Evolutionary conservation across 441 rosid genomes (phyloP).

Genomic region (Mallotus repandus): DNA sequence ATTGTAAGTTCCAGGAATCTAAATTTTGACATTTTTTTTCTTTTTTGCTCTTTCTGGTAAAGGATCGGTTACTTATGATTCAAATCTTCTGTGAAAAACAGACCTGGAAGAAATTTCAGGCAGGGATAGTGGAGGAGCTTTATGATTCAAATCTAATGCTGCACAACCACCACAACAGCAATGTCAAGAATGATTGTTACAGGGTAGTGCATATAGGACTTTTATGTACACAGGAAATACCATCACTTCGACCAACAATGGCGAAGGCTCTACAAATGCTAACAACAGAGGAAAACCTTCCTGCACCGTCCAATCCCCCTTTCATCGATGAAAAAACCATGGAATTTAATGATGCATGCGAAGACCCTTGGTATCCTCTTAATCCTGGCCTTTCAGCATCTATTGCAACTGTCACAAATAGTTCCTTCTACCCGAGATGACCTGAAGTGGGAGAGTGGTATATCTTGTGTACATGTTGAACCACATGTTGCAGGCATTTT

Average conservation of each 20-base stretch:
- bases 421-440: slow-evolving; percentile 83
- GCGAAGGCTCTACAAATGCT: slow-evolving; percentile 71
- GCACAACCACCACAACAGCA: slow-evolving; percentile 39
- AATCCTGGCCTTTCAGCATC: slow-evolving; percentile 55
- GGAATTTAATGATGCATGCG: slow-evolving; percentile 60
- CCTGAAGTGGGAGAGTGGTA: not conserved
- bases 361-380: slow-evolving; percentile 42
- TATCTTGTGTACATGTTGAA: too few species aligned
- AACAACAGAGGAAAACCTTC: slow-evolving; percentile 62
- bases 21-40: too few species aligned
- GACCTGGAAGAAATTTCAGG: slow-evolving; percentile 82
- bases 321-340: slow-evolving; percentile 78
- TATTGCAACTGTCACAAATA: slow-evolving; percentile 53
- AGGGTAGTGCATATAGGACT: slow-evolving; percentile 77
- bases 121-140: slow-evolving; percentile 60
- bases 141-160: slow-evolving; percentile 65
- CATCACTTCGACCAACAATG: slow-evolving; percentile 75
- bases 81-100: slow-evolving; percentile 25
- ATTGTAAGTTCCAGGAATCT: slow-evolving; percentile 35
- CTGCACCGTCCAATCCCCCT: slow-evolving; percentile 75
- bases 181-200: slow-evolving; percentile 45
- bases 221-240: slow-evolving; percentile 76
- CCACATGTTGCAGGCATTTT: too few species aligned
- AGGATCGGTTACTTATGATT: not conserved
- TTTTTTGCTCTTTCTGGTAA: not conserved